Percentiles rank a stretch among this genome's conserved stretches.
Conservation (phyloP, 306 rosid genomes). For the Crotalaria pallida region DNA sequence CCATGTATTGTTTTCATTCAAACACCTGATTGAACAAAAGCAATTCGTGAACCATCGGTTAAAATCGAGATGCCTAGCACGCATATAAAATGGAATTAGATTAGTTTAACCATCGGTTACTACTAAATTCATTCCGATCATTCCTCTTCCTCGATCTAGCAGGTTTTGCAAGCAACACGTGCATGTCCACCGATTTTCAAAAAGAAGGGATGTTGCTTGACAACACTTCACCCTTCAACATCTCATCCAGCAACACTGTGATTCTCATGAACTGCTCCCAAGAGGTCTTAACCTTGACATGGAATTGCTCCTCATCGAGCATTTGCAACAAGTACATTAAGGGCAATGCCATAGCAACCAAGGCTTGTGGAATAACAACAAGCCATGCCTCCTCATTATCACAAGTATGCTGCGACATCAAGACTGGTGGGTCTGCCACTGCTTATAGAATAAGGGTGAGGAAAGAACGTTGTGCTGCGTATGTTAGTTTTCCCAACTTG, state of each 20-base stretch:
- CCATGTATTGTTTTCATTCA: too few relatives aligned
- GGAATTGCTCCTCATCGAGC: constrained; percentile 28
- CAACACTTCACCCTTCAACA: constrained; percentile 24
- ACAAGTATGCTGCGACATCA: constrained; percentile 21
- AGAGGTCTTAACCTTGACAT: neutral
- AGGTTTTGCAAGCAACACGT: neutral
- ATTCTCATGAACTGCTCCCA: constrained; percentile 28
- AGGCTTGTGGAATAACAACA: neutral
- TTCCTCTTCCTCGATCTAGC: too few relatives aligned
- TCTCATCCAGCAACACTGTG: constrained; percentile 29
- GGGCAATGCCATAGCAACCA: neutral
- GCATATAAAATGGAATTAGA: too few relatives aligned
- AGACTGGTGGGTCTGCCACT: constrained; percentile 24
- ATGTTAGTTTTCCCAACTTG: constrained; percentile 28
- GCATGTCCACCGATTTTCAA: constrained; percentile 17
- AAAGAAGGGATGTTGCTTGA: constrained; percentile 27
- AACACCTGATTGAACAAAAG: too few relatives aligned
- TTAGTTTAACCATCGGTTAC: too few relatives aligned
- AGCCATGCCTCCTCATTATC: neutral
- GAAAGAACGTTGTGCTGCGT: constrained; percentile 33
- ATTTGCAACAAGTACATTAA: constrained; percentile 22
- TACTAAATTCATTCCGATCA: too few relatives aligned
- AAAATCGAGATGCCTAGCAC: too few relatives aligned
- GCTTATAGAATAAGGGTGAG: constrained; percentile 22
- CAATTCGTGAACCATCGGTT: too few relatives aligned